Percentiles rank a stretch among this genome's conserved stretches.
Conservation (phyloP, 805 yeast genomes). For the Blastobotrys robertii region DNA sequence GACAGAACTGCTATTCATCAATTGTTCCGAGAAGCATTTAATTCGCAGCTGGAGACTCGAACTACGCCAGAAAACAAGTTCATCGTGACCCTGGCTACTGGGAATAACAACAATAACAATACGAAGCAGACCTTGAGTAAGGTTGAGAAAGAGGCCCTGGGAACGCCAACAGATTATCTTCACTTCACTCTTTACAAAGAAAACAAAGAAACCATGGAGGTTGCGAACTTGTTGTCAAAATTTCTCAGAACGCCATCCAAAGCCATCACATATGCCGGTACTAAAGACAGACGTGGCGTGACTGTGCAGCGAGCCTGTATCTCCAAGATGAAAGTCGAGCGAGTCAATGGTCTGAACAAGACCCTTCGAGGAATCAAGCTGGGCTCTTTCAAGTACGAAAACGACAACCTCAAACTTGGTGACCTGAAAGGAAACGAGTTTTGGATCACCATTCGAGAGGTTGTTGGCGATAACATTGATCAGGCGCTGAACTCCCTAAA, state of each 20-base stretch:
- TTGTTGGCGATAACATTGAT: slow-evolving; percentile 29
- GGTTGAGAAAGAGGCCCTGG: slow-evolving; percentile 33
- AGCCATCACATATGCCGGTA: slow-evolving; percentile 76
- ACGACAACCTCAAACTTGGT: slow-evolving; percentile 59
- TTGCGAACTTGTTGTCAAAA: slow-evolving; percentile 63
- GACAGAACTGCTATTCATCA: slow-evolving; percentile 74
- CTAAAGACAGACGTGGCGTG: slow-evolving; percentile 93
- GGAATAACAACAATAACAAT: slow-evolving; percentile 26
- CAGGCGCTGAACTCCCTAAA: slow-evolving; percentile 49
- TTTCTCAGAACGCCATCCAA: slow-evolving; percentile 67
- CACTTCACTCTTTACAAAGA: slow-evolving; percentile 84
- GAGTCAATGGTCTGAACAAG: slow-evolving; percentile 68
- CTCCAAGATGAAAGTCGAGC: slow-evolving; percentile 44
- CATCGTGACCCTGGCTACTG: slow-evolving; percentile 46
- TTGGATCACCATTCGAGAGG: slow-evolving; percentile 72
- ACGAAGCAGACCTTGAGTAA: slow-evolving; percentile 29
- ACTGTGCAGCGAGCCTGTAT: slow-evolving; percentile 79
- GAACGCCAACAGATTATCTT: slow-evolving; percentile 56
- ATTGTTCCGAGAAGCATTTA: slow-evolving; percentile 61
- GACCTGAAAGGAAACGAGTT: slow-evolving; percentile 86
- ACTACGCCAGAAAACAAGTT: slow-evolving; percentile 64
- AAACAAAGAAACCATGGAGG: slow-evolving; percentile 96
- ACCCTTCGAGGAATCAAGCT: slow-evolving; percentile 67
- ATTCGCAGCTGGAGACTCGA: slow-evolving; percentile 64
- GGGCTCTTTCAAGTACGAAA: slow-evolving; percentile 68